Evolutionary conservation across 1,139 yeast species (phyloP).

Genomic region (Candida tropicalis): DNA sequence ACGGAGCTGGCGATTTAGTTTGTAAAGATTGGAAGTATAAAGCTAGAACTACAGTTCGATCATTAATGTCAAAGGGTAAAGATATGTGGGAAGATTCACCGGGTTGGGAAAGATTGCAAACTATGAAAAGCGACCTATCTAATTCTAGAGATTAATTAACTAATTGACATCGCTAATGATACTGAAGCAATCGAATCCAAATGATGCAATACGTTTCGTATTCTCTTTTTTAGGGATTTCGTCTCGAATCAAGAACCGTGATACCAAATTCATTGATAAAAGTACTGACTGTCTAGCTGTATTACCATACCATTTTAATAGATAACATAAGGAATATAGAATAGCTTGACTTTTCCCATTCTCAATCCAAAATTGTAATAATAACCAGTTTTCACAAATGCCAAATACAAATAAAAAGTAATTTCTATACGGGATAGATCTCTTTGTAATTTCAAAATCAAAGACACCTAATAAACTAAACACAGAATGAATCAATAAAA

Average conservation of each 20-base stretch:
- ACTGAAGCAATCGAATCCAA: conserved; percentile 32
- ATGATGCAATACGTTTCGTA: conserved; percentile 22
- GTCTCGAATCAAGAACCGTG: background rate
- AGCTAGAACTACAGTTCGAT: conserved; percentile 69
- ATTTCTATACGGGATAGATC: conserved; percentile 5
- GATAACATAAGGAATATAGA: conserved; percentile 14
- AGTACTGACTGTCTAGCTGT: conserved; percentile 6
- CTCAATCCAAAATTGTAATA: conserved; percentile 16
- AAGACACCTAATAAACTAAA: conserved; percentile 11
- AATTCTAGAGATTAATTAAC: conserved; percentile 13
- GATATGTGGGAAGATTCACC: conserved; percentile 77
- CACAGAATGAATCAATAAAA: conserved; percentile 12
- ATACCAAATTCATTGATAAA: background rate
- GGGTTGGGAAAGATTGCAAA: conserved; percentile 70
- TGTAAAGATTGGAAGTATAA: conserved; percentile 93
- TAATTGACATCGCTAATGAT: conserved; percentile 27
- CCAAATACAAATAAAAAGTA: conserved; percentile 13
- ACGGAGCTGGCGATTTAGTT: conserved; percentile 80
- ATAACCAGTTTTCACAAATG: conserved; percentile 12
- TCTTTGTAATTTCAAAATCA: conserved; percentile 7
- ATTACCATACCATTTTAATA: conserved; percentile 14
- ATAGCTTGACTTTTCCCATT: conserved; percentile 10
- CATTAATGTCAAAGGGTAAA: conserved; percentile 79
- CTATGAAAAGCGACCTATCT: conserved; percentile 49
- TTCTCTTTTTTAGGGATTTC: conserved; percentile 2